Conservation (phyloP, 2,329 filamentous ascomycete genomes). For the Epichloe sp. region DNA sequence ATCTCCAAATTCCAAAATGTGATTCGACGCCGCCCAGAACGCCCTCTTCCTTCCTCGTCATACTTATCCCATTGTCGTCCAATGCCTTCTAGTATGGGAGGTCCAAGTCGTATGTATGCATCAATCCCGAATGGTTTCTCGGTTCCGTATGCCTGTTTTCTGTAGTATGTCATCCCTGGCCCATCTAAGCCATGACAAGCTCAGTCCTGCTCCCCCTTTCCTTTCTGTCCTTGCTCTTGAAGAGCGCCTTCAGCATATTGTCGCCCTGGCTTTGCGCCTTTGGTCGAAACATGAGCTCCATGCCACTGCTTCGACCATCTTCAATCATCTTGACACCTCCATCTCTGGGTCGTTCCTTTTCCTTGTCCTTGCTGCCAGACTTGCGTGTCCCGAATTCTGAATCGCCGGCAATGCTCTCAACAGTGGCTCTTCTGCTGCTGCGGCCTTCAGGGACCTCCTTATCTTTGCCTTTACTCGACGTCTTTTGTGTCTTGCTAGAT, state of each 20-base stretch:
- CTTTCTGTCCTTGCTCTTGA: constrained; percentile 42
- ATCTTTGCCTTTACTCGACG: constrained; percentile 9
- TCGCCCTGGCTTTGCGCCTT: constrained; percentile 32
- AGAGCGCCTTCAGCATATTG: constrained; percentile 45
- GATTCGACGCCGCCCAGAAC: neutral
- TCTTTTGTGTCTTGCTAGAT: constrained; percentile 9
- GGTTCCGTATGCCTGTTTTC: neutral
- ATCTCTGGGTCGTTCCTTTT: neutral
- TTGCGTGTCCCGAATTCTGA: constrained; percentile 25
- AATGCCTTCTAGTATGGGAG: neutral
- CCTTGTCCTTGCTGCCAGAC: constrained; percentile 19
- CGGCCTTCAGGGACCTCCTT: constrained; percentile 3
- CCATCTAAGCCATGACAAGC: constrained; percentile 16
- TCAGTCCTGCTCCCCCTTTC: constrained; percentile 23
- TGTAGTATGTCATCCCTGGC: neutral
- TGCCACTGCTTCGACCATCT: constrained; percentile 20
- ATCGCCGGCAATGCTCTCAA: constrained; percentile 12
- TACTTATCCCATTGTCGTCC: no score
- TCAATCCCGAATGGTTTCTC: neutral
- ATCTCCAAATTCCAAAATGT: neutral
- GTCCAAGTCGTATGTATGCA: neutral
- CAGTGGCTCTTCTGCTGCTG: constrained; percentile 7
- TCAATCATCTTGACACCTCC: constrained; percentile 22
- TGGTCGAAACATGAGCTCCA: constrained; percentile 30
- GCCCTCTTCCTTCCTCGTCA: neutral